These are phyloP conservation scores for Saccharomyces hybrid DNA, from an alignment of 1,139 yeast genomes.

Conservation along the genomic window DNA sequence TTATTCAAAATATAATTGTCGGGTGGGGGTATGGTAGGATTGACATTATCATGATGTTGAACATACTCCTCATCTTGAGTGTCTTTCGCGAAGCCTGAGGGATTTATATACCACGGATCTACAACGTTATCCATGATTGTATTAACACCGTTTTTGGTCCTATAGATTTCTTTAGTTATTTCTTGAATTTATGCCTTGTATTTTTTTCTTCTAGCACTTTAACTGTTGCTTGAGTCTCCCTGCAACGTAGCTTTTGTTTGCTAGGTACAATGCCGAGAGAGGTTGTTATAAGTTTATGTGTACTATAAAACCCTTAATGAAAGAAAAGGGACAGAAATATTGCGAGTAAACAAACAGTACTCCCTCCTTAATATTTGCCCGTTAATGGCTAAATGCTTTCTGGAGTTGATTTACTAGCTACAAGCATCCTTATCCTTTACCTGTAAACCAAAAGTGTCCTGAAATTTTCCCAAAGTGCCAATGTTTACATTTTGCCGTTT, in stretches of 20 bases:
- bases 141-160: not conserved
- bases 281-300: not conserved
- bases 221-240: not conserved
- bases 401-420: not conserved
- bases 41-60: conserved; percentile 2
- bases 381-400: not conserved
- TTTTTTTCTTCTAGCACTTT: not conserved
- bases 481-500: conserved; percentile 6
- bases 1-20: not conserved
- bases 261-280: not conserved
- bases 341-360: not conserved
- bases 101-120: conserved; percentile 13
- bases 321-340: not conserved
- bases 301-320: not conserved
- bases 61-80: conserved; percentile 1
- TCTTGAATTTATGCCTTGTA: not conserved
- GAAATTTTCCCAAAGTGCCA: not conserved
- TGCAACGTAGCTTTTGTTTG: not conserved
- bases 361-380: not conserved
- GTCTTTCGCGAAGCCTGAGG: conserved; percentile 9
- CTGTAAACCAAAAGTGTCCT: not conserved
- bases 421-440: not conserved
- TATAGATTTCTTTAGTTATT: not conserved
- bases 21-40: not conserved
- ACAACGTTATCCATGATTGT: conserved; percentile 9